Conservation (phyloP, 225 moss, liverwort and hornwort genomes). For the Sphagnum contortum region DNA sequence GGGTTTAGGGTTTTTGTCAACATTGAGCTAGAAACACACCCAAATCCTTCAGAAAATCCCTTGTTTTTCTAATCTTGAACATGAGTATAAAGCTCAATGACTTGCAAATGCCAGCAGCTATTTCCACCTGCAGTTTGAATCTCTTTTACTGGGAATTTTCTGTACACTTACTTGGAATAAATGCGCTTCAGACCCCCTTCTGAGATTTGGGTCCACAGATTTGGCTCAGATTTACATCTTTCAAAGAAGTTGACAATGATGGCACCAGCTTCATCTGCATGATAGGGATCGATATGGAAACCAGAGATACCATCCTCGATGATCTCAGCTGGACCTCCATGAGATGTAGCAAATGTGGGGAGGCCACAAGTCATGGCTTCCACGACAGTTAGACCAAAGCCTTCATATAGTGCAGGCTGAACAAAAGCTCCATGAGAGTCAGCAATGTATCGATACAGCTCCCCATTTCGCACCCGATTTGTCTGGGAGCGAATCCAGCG, state of each 20-base stretch:
- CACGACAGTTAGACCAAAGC: slow-evolving; percentile 83
- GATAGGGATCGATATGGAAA: slow-evolving; percentile 85
- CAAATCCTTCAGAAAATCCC: too few species aligned
- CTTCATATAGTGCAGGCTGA: slow-evolving; percentile 89
- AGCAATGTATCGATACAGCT: slow-evolving; percentile 84
- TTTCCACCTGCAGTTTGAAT: too few species aligned
- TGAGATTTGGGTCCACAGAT: slow-evolving; percentile 51
- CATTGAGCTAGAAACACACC: too few species aligned
- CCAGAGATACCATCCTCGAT: slow-evolving; percentile 65
- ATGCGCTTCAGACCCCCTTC: slow-evolving; percentile 75
- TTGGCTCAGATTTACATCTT: slow-evolving; percentile 25
- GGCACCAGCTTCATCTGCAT: slow-evolving; percentile 39
- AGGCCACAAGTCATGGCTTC: slow-evolving; percentile 88
- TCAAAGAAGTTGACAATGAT: slow-evolving; percentile 58
- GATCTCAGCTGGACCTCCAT: slow-evolving; percentile 87
- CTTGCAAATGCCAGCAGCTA: not conserved
- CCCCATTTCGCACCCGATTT: slow-evolving; percentile 82
- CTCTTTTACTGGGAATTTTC: not conserved
- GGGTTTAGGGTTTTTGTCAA: not conserved
- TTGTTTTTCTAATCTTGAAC: too few species aligned
- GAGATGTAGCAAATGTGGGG: slow-evolving; percentile 76
- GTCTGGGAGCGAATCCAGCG: slow-evolving; percentile 61
- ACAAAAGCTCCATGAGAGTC: slow-evolving; percentile 60
- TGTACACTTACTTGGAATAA: slow-evolving; percentile 31
- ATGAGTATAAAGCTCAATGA: too few species aligned